Evolutionary conservation across 2,329 filamentous ascomycete genomes (phyloP), one percentile per base, ranked within the genome.

Genomic region (Amauroascus verrucosus): DNA sequence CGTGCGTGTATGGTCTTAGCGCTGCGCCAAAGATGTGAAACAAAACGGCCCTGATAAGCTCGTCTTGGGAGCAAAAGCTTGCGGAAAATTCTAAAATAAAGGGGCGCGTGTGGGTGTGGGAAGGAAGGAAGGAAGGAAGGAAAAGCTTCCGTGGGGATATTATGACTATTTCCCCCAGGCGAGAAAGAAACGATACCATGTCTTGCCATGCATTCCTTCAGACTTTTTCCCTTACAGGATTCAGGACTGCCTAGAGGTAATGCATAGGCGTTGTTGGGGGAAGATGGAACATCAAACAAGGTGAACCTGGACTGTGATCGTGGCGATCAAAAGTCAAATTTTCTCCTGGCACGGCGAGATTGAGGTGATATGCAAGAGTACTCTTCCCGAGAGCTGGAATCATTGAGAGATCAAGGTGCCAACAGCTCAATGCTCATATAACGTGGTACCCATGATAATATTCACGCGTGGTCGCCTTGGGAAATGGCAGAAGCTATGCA

Each of bases 271-370:
- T n/a, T n/a, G n/a, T n/a, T n/a, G n/a, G n/a, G n/a, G n/a, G n/a
- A n/a, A 30, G 48, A 30, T 50, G 48, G 37, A 50, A 50, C 48
- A 41, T 50, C 24, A 20, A 32, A 41, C 37, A 50, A 50, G 48
- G 33, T 50, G 37, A 50, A 30, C 48, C 33, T 32, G 22, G 48
- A 26, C 14, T 48, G 18, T 14, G 33, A 28, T 18, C 16, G 26
- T 32, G 37, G 26, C 37, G 48, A 40, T 50, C 48, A 28, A 50
- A 48, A 41, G 37, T 50, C 35, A 41, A 41, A 50, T 14, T 6
- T 6, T 16, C n/a, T 41, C 37, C 14, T 41, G 22, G 32, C 7
- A 35, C 26, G 46, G 46, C 24, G 3, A 45, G 41, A 45, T 8
- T 41, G 38, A 41, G 16, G 4, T 30, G 4, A 30, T 9, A 30